Conservation (phyloP, 1,139 yeast genomes). For the Candida buenavistaensis region DNA sequence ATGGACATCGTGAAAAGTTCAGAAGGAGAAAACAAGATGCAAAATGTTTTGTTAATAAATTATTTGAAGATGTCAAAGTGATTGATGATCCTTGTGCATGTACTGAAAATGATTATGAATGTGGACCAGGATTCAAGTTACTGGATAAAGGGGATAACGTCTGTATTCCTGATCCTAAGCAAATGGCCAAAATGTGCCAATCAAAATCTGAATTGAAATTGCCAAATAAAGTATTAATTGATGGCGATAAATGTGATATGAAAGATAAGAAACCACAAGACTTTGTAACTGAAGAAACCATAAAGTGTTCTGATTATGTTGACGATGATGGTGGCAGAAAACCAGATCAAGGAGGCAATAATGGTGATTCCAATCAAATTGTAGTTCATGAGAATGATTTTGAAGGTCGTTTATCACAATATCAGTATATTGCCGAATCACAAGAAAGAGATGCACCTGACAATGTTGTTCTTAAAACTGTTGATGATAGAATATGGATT, state of each 20-base stretch:
- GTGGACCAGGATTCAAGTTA: conserved; percentile 56
- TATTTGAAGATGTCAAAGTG: conserved; percentile 58
- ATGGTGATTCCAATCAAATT: conserved; percentile 21
- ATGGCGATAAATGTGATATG: conserved; percentile 52
- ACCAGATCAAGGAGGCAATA: conserved; percentile 15
- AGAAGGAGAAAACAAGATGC: conserved; percentile 68
- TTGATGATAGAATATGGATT: conserved; percentile 50
- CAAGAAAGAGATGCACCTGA: conserved; percentile 51
- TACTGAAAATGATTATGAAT: conserved; percentile 67
- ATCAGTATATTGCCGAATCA: conserved; percentile 55
- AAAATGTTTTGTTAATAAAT: conserved; percentile 64
- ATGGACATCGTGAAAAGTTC: conserved; percentile 72
- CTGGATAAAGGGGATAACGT: conserved; percentile 35
- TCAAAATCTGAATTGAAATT: conserved; percentile 24
- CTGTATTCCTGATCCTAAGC: conserved; percentile 55
- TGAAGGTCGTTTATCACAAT: conserved; percentile 51
- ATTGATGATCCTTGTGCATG: conserved; percentile 67
- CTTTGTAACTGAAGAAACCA: conserved; percentile 25
- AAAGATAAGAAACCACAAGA: conserved; percentile 22
- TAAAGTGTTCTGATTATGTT: conserved; percentile 37
- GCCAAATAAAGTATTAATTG: conserved; percentile 42
- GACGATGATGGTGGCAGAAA: conserved; percentile 21
- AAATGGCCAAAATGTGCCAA: conserved; percentile 29
- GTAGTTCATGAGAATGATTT: conserved; percentile 21
- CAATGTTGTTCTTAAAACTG: conserved; percentile 67